These are phyloP conservation scores for Entophlyctis luteolus DNA, from an alignment of 192 early-diverging fungal species.

Conservation along the genomic window DNA sequence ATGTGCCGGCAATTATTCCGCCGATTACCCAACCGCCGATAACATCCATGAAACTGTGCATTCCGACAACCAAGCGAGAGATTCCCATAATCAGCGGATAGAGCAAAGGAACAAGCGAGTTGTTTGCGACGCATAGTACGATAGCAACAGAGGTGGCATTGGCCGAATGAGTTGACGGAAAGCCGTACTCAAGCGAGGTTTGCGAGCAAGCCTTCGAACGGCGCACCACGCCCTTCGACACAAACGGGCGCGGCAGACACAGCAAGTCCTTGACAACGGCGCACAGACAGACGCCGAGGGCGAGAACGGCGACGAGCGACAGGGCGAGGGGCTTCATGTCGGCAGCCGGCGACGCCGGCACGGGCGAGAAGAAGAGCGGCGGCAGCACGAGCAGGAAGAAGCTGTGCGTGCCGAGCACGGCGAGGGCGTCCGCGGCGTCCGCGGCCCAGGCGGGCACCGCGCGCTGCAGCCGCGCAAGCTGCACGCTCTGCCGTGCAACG, in stretches of 20 bases:
- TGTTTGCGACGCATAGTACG: neutral
- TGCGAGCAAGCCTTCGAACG: constrained; percentile 38
- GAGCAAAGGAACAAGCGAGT: constrained; percentile 33
- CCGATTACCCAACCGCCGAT: constrained; percentile 69
- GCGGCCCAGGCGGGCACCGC: neutral
- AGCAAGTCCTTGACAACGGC: constrained; percentile 68
- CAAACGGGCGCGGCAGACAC: constrained; percentile 78
- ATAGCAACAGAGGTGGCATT: constrained; percentile 68
- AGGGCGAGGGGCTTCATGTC: neutral
- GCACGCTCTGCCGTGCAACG: neutral
- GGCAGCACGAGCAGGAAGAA: constrained; percentile 83
- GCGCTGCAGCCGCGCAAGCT: neutral
- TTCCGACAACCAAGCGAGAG: constrained; percentile 80
- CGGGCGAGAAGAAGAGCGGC: constrained; percentile 55
- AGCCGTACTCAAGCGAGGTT: constrained; percentile 82
- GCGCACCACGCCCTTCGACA: constrained; percentile 16
- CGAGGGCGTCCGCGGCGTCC: neutral
- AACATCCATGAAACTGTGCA: constrained; percentile 81
- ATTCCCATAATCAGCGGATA: constrained; percentile 64
- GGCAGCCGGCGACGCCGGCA: neutral
- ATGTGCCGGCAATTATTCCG: constrained; percentile 49
- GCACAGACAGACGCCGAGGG: neutral
- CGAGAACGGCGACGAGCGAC: constrained; percentile 7
- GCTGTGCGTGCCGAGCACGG: constrained; percentile 73
- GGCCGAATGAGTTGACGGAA: constrained; percentile 84